A percentile compares a stretch with the other conserved stretches of the same genome.
These are phyloP conservation scores for Epichloe amarillans DNA, from an alignment of 2,329 filamentous ascomycete genomes.

Conservation along the genomic window DNA sequence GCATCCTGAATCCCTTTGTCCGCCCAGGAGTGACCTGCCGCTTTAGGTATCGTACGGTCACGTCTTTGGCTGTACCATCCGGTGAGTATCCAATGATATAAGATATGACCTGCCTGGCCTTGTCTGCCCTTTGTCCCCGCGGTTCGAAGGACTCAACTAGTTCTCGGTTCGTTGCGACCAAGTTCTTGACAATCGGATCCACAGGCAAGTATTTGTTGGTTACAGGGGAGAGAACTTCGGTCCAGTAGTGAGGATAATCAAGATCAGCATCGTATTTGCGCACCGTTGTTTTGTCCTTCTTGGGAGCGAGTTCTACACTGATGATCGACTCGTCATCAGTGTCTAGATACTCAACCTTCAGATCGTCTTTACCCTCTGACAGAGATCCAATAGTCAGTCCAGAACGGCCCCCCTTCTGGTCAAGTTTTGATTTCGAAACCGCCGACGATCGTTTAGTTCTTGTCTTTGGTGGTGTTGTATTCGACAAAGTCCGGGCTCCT, in stretches of 20 bases:
- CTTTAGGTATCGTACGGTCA: conserved; percentile 82
- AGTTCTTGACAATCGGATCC: conserved; percentile 56
- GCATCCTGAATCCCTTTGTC: conserved; percentile 73
- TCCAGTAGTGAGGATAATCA: conserved; percentile 83
- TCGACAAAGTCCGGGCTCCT: not conserved
- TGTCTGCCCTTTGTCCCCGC: conserved; percentile 69
- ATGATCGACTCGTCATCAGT: conserved; percentile 47
- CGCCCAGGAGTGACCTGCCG: conserved; percentile 72
- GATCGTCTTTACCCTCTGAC: conserved; percentile 30
- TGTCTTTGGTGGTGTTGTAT: conserved; percentile 5
- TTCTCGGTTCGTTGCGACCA: conserved; percentile 60
- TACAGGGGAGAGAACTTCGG: conserved; percentile 71
- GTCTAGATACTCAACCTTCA: conserved; percentile 26
- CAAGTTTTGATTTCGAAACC: not conserved
- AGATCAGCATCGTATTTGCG: conserved; percentile 61
- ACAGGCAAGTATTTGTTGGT: conserved; percentile 69
- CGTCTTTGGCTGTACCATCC: conserved; percentile 86
- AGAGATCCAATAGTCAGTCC: not conserved
- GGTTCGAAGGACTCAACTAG: conserved; percentile 67
- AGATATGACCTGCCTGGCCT: conserved; percentile 75
- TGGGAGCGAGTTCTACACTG: conserved; percentile 34
- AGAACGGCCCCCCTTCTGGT: not conserved
- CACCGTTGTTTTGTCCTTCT: conserved; percentile 21
- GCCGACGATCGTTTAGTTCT: not conserved
- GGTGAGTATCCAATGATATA: conserved; percentile 74